phyloP scores from a whole-genome alignment of 345 rosid genomes.

The Dovyalis caffra region DNA sequence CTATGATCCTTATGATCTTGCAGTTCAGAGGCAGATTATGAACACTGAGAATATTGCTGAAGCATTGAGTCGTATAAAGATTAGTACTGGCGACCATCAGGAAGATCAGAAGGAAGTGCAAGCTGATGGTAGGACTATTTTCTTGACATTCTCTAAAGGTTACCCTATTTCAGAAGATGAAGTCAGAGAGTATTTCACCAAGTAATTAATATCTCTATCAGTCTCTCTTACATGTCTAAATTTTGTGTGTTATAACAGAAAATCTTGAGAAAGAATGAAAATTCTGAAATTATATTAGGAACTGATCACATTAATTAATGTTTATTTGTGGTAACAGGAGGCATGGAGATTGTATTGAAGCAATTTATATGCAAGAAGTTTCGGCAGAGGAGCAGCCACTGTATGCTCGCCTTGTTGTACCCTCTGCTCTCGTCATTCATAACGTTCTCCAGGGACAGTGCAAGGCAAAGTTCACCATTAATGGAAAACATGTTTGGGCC shows the following conservation, averaged over 20 bases:
- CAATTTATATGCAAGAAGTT: constrained; percentile 52
- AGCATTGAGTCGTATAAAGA: constrained; percentile 1
- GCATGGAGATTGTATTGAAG: constrained; percentile 52
- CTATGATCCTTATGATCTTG: neutral
- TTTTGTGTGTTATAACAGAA: too few relatives aligned
- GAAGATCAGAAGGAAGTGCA: constrained; percentile 13
- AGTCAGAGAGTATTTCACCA: constrained; percentile 48
- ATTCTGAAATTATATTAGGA: neutral
- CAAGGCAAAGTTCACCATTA: constrained; percentile 58
- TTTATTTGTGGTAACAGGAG: constrained; percentile 30
- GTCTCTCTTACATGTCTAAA: neutral
- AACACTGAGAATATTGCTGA: constrained; percentile 13
- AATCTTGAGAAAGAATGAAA: neutral
- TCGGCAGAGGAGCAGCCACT: constrained; percentile 38
- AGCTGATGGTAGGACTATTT: constrained; percentile 51
- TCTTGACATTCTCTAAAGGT: constrained; percentile 77
- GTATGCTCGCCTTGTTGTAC: constrained; percentile 53
- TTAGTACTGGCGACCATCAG: neutral
- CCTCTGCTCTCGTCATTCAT: constrained; percentile 19
- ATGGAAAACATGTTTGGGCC: constrained; percentile 78
- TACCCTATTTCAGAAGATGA: constrained; percentile 58
- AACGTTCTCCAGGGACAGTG: constrained; percentile 30
- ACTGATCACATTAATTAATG: neutral
- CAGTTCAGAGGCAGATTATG: constrained; percentile 7
- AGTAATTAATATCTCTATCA: constrained; percentile 29